Conservation (phyloP, 2,329 filamentous ascomycete genomes). For the Aureobasidium sp. region DNA sequence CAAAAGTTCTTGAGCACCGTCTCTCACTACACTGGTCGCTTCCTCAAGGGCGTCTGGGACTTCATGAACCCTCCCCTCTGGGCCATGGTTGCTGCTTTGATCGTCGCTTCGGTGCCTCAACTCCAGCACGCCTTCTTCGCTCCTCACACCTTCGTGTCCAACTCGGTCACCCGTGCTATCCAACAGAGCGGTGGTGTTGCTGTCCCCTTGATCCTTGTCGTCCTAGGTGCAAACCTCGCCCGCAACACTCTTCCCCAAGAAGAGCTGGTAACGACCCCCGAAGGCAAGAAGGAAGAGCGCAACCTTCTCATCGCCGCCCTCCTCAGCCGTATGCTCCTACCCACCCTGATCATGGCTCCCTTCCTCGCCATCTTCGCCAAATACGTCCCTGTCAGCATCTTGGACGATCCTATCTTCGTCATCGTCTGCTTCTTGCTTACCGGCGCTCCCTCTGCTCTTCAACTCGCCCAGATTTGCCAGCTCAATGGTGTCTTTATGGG, state of each 20-base stretch:
- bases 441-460: conserved; percentile 85
- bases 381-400: conserved; percentile 83
- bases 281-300: conserved; percentile 61
- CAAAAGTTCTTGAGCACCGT: conserved; percentile 45
- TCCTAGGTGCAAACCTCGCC: conserved; percentile 88
- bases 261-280: conserved; percentile 56
- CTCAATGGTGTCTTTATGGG: conserved; percentile 94
- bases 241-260: conserved; percentile 75
- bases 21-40: conserved; percentile 39
- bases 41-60: conserved; percentile 67
- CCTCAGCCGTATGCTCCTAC: conserved; percentile 84
- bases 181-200: conserved; percentile 81
- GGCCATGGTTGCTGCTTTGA: conserved; percentile 89
- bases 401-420: conserved; percentile 96
- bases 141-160: conserved; percentile 81
- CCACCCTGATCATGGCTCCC: conserved; percentile 86
- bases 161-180: conserved; percentile 85
- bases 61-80: conserved; percentile 99
- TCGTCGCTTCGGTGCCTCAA: conserved; percentile 78
- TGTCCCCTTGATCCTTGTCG: conserved; percentile 89
- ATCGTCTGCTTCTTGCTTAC: conserved; percentile 96
- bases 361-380: conserved; percentile 81
- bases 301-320: conserved; percentile 81
- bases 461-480: conserved; percentile 96
- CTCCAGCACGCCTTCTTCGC: conserved; percentile 84